Conservation (phyloP, 805 yeast species). For the Lipomyces oligophaga region DNA sequence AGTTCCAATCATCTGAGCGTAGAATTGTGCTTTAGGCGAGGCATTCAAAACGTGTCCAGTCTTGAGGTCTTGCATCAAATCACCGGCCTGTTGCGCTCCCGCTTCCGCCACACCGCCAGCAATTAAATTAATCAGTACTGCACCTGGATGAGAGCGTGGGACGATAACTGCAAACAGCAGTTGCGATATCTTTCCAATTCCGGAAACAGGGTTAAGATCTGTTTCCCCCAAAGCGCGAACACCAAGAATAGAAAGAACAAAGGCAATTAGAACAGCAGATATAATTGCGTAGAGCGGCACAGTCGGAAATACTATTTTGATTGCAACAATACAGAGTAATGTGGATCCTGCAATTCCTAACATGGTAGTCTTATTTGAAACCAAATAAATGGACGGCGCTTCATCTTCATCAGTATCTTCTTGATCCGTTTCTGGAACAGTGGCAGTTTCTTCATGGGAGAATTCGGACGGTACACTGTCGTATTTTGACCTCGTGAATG, state of each 20-base stretch:
- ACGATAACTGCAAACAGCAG: conserved; percentile 76
- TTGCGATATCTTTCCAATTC: conserved; percentile 92
- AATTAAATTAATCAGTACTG: conserved; percentile 76
- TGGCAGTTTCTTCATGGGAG: neutral
- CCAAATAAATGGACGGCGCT: conserved; percentile 45
- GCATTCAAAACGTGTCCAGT: conserved; percentile 92
- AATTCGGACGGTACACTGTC: conserved; percentile 4
- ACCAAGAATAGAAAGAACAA: conserved; percentile 77
- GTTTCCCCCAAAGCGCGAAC: conserved; percentile 96
- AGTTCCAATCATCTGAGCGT: conserved; percentile 87
- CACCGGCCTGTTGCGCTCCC: conserved; percentile 99
- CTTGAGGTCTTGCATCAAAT: conserved; percentile 92
- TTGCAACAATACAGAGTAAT: conserved; percentile 59
- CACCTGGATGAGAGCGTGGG: conserved; percentile 71
- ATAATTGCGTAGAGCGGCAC: conserved; percentile 69
- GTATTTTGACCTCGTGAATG: conserved; percentile 9
- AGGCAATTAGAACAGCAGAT: conserved; percentile 68
- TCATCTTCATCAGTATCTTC: conserved; percentile 38
- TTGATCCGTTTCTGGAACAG: conserved; percentile 4
- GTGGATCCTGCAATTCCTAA: conserved; percentile 66
- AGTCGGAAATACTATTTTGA: conserved; percentile 59
- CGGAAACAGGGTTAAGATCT: conserved; percentile 93
- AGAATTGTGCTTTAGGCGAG: conserved; percentile 84
- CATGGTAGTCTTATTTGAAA: conserved; percentile 48
- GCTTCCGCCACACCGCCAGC: conserved; percentile 99